phyloP scores from a whole-genome alignment of 2,329 filamentous ascomycete species.

The Arthrobotrys sphaeroides region DNA sequence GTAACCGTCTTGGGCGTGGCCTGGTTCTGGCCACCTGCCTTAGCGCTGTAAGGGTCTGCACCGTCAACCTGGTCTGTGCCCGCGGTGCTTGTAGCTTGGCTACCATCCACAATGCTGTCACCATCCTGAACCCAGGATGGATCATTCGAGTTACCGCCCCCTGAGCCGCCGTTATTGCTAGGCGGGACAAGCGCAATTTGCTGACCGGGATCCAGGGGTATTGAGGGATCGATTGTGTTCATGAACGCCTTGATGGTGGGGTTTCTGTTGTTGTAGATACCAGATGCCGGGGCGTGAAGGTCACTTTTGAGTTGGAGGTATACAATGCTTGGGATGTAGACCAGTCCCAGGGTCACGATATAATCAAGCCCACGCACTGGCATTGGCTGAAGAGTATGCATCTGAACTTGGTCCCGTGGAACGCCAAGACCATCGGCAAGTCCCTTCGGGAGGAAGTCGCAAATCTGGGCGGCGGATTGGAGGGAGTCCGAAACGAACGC shows the following conservation, averaged over 20 bases:
- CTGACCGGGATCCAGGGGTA: slow-evolving; percentile 70
- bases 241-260: slow-evolving; percentile 77
- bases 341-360: slow-evolving; percentile 80
- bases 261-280: slow-evolving; percentile 76
- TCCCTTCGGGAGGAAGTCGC: slow-evolving; percentile 77
- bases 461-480: slow-evolving; percentile 83
- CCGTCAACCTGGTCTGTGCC: slow-evolving; percentile 58
- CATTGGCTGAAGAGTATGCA: slow-evolving; percentile 78
- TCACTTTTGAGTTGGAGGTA: slow-evolving; percentile 75
- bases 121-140: slow-evolving; percentile 55
- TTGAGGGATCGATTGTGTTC: slow-evolving; percentile 81
- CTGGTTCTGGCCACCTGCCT: slow-evolving; percentile 64
- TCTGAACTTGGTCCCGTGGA: slow-evolving; percentile 67
- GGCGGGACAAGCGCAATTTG: slow-evolving; percentile 61
- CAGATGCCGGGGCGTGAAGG: slow-evolving; percentile 75
- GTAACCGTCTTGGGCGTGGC: slow-evolving; percentile 73
- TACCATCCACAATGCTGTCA: slow-evolving; percentile 60
- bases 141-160: slow-evolving; percentile 58
- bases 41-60: slow-evolving; percentile 55
- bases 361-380: slow-evolving; percentile 78
- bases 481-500: slow-evolving; percentile 77
- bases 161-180: slow-evolving; percentile 61
- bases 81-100: slow-evolving; percentile 59
- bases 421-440: slow-evolving; percentile 71
- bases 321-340: slow-evolving; percentile 77